Percentiles rank a stretch among this genome's conserved stretches.
phyloP scores from a whole-genome alignment of 2,329 filamentous ascomycete species.

The Monosporascus sp. region DNA sequence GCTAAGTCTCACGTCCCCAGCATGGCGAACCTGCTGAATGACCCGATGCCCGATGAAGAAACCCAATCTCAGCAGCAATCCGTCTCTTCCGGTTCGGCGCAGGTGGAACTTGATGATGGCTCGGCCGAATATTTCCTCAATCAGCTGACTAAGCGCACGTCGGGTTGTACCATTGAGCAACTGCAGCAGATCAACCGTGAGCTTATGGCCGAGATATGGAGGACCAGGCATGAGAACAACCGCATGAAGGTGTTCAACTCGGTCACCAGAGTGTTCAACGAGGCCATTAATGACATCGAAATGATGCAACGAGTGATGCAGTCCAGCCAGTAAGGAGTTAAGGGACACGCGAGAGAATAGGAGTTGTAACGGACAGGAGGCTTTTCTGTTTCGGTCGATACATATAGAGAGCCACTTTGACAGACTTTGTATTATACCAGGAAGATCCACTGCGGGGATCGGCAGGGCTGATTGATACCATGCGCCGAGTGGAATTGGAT shows the following conservation, averaged over 20 bases:
- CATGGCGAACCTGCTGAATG: slow-evolving; percentile 36
- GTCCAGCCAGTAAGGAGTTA: slow-evolving; percentile 32
- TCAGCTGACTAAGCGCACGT: slow-evolving; percentile 60
- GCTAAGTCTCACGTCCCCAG: slow-evolving; percentile 29
- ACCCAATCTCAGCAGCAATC: slow-evolving; percentile 22
- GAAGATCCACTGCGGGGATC: too few relatives aligned
- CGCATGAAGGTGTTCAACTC: slow-evolving; percentile 63
- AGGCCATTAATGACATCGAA: slow-evolving; percentile 64
- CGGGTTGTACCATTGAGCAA: slow-evolving; percentile 83
- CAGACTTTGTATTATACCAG: too few relatives aligned
- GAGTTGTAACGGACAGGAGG: background rate
- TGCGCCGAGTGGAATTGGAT: too few relatives aligned
- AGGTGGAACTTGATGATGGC: slow-evolving; percentile 39
- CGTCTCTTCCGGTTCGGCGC: slow-evolving; percentile 35
- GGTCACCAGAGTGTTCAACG: slow-evolving; percentile 69
- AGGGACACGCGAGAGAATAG: background rate
- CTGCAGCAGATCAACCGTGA: slow-evolving; percentile 88
- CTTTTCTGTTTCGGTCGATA: too few relatives aligned
- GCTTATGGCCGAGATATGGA: slow-evolving; percentile 89
- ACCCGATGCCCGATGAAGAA: slow-evolving; percentile 30
- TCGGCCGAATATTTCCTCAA: slow-evolving; percentile 54
- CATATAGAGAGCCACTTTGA: too few relatives aligned
- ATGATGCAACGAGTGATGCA: slow-evolving; percentile 39
- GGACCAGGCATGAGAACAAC: slow-evolving; percentile 73
- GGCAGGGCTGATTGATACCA: too few relatives aligned